These are phyloP conservation scores for Suillus paluster DNA, from an alignment of 768 basidiomycete species.

Conservation along the genomic window DNA sequence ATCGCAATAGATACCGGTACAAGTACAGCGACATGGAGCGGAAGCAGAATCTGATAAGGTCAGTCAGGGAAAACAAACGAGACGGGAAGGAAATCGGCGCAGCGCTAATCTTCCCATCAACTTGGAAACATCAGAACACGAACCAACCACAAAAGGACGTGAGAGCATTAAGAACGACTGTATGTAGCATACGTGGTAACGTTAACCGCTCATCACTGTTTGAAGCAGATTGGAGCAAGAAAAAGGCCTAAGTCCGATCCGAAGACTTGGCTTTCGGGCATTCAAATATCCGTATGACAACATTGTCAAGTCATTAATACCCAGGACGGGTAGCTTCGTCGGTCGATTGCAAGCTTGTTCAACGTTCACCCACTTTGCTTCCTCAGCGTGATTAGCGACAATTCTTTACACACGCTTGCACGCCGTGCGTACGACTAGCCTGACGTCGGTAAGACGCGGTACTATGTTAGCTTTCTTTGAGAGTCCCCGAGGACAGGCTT, in stretches of 20 bases:
- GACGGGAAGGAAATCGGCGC: conserved; percentile 14
- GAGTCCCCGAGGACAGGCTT: too few species aligned
- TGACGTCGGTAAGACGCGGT: not conserved
- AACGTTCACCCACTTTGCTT: not conserved
- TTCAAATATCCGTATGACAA: too few species aligned
- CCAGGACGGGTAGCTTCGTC: not conserved
- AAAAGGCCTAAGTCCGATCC: conserved; percentile 11
- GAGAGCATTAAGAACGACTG: conserved; percentile 19
- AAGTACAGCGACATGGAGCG: conserved; percentile 11
- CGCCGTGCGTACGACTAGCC: not conserved
- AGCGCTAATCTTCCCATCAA: conserved; percentile 22
- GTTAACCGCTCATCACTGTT: conserved; percentile 12
- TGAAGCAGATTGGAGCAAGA: conserved; percentile 7
- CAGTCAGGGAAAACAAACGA: conserved; percentile 17
- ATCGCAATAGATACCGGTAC: conserved; percentile 15
- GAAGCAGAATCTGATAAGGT: conserved; percentile 19
- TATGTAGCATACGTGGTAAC: conserved; percentile 9
- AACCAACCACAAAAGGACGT: conserved; percentile 24
- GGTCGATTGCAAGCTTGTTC: not conserved
- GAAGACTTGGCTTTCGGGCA: not conserved
- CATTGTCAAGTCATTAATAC: not conserved
- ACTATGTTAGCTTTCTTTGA: too few species aligned
- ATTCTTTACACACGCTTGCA: not conserved
- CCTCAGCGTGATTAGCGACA: not conserved
- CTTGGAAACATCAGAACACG: conserved; percentile 23